Conservation (phyloP, 1,139 yeast species). For the Debaryomyces nepalensis region DNA sequence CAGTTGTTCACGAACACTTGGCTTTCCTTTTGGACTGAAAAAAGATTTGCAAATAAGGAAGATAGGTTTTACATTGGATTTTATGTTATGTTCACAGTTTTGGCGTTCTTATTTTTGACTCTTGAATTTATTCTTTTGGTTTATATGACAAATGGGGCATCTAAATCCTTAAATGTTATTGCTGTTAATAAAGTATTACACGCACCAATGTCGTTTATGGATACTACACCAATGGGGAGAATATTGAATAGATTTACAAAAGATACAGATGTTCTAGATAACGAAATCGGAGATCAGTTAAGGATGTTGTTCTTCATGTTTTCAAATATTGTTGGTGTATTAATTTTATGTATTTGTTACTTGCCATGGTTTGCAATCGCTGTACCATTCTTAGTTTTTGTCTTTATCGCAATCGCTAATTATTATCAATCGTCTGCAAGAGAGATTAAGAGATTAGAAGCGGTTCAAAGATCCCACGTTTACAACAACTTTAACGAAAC, state of each 20-base stretch:
- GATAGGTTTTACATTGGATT: slow-evolving; percentile 72
- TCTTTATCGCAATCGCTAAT: slow-evolving; percentile 55
- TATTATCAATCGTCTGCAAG: slow-evolving; percentile 55
- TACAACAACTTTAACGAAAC: slow-evolving; percentile 75
- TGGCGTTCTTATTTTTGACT: slow-evolving; percentile 40
- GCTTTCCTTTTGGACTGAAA: slow-evolving; percentile 82
- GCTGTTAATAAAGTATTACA: slow-evolving; percentile 49
- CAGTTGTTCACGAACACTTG: slow-evolving; percentile 74
- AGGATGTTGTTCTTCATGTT: slow-evolving; percentile 55
- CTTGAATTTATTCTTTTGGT: slow-evolving; percentile 53
- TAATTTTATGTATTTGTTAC: slow-evolving; percentile 68
- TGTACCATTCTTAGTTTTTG: slow-evolving; percentile 55
- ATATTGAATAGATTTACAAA: slow-evolving; percentile 68
- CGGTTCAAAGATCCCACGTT: slow-evolving; percentile 41
- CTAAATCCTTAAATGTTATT: slow-evolving; percentile 46
- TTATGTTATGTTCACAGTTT: slow-evolving; percentile 61
- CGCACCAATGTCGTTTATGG: slow-evolving; percentile 64
- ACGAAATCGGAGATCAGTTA: slow-evolving; percentile 66
- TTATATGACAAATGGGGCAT: slow-evolving; percentile 54
- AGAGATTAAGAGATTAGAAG: slow-evolving; percentile 49
- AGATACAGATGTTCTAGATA: slow-evolving; percentile 83
- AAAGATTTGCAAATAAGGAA: slow-evolving; percentile 52
- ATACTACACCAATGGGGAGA: slow-evolving; percentile 64
- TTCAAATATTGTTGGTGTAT: slow-evolving; percentile 62
- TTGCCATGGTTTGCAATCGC: slow-evolving; percentile 79